phyloP scores from a whole-genome alignment of 306 rosid genomes.

The Myrica gale region DNA sequence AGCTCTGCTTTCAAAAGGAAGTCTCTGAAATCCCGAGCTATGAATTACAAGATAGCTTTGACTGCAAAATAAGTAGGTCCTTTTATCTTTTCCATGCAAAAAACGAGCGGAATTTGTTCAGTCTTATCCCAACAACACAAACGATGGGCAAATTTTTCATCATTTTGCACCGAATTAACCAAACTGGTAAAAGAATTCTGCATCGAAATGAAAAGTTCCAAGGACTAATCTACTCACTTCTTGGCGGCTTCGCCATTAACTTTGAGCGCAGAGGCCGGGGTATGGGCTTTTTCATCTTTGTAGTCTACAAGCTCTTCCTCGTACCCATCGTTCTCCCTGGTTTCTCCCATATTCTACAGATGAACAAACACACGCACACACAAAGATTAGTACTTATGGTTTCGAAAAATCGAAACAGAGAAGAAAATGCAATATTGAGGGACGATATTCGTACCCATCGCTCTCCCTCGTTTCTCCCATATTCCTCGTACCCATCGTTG shows the following conservation, averaged over 20 bases:
- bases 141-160: neutral
- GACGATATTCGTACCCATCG: no score
- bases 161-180: neutral
- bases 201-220: neutral
- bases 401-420: neutral
- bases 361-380: neutral
- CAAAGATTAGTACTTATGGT: constrained; percentile 5
- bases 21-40: constrained; percentile 99
- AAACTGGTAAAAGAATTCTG: neutral
- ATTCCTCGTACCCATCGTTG: no score
- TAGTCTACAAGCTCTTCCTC: constrained; percentile 98
- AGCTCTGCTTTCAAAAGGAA: constrained; percentile 98
- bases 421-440: neutral
- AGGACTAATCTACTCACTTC: constrained; percentile 48
- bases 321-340: constrained; percentile 73
- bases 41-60: constrained; percentile 94
- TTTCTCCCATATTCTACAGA: constrained; percentile 75
- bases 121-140: neutral
- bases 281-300: constrained; percentile 93
- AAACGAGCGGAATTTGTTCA: no score
- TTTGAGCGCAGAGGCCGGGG: constrained; percentile 78
- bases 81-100: no score
- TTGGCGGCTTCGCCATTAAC: constrained; percentile 89
- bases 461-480: no score
- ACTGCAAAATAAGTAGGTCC: constrained; percentile 23